Evolutionary conservation across 176 grass and related monocot species (phyloP).

Genomic region (Elymus sibiricus): DNA sequence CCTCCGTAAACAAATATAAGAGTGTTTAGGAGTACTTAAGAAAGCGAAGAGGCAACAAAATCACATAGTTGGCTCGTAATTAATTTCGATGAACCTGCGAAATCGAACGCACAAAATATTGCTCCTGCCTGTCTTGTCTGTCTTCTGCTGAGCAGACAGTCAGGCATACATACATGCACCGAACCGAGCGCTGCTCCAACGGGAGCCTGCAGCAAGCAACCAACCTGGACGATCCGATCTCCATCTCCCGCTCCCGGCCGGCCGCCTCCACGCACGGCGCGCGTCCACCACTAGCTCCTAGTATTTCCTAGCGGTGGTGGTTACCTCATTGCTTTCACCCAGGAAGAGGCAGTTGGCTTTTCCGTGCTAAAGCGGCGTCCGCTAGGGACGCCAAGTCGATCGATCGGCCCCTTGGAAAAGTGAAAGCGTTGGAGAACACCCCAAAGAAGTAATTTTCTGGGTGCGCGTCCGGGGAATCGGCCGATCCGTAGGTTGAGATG

Average conservation of each 20-base stretch:
- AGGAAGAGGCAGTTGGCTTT: slow-evolving; percentile 14
- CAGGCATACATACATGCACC: background rate
- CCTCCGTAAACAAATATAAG: no score
- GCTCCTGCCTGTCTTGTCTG: background rate
- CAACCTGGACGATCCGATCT: slow-evolving; percentile 13
- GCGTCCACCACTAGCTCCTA: background rate
- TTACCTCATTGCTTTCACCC: slow-evolving; percentile 43
- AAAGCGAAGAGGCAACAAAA: background rate
- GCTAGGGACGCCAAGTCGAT: background rate
- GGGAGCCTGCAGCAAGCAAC: slow-evolving; percentile 15
- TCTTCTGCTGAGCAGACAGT: background rate
- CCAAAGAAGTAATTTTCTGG: background rate
- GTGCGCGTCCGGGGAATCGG: background rate
- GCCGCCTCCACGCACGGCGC: background rate
- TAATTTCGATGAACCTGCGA: background rate
- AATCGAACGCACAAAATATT: background rate
- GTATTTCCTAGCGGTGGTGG: slow-evolving; percentile 9
- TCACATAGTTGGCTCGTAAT: background rate
- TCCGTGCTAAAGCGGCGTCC: slow-evolving; percentile 1
- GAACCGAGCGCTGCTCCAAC: background rate
- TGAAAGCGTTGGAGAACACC: background rate
- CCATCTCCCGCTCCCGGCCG: background rate
- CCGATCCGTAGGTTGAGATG: slow-evolving; percentile 32
- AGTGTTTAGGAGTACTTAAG: no score
- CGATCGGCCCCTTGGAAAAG: background rate